phyloP scores from a whole-genome alignment of 495 filamentous ascomycete genomes.

The Lasiosphaeria miniovina region DNA sequence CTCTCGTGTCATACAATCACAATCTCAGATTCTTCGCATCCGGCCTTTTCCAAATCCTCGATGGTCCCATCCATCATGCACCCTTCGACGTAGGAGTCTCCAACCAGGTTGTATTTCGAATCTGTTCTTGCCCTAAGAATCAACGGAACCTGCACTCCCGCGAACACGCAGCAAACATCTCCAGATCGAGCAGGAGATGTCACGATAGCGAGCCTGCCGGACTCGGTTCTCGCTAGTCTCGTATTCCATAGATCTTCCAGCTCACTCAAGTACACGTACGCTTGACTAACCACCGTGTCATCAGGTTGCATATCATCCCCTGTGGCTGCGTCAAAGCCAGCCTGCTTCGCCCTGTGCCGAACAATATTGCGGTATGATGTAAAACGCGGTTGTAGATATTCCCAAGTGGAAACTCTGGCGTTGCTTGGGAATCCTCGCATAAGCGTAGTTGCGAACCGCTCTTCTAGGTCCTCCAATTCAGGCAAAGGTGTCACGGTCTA shows the following conservation, averaged over 20 bases:
- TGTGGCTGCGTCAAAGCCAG: background rate
- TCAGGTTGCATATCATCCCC: background rate
- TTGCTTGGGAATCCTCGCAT: background rate
- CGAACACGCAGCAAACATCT: background rate
- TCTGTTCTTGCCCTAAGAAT: background rate
- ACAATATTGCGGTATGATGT: background rate
- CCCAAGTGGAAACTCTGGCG: background rate
- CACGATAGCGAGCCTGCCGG: background rate
- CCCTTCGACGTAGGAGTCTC: background rate
- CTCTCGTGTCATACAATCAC: background rate
- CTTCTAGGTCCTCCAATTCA: background rate
- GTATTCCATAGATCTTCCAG: background rate
- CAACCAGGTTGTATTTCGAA: background rate
- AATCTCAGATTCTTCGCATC: background rate
- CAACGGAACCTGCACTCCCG: background rate
- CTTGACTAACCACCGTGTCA: background rate
- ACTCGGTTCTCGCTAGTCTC: background rate
- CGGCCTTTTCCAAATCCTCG: background rate
- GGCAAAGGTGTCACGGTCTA: too few relatives aligned
- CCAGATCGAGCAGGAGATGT: background rate
- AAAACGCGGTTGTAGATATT: background rate
- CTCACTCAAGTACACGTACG: background rate
- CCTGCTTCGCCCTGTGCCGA: background rate
- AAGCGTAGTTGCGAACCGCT: background rate
- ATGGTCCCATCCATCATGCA: background rate